Base-by-base conservation (phyloP, 139 green algal species). In the Pleodorina starrii region DNA sequence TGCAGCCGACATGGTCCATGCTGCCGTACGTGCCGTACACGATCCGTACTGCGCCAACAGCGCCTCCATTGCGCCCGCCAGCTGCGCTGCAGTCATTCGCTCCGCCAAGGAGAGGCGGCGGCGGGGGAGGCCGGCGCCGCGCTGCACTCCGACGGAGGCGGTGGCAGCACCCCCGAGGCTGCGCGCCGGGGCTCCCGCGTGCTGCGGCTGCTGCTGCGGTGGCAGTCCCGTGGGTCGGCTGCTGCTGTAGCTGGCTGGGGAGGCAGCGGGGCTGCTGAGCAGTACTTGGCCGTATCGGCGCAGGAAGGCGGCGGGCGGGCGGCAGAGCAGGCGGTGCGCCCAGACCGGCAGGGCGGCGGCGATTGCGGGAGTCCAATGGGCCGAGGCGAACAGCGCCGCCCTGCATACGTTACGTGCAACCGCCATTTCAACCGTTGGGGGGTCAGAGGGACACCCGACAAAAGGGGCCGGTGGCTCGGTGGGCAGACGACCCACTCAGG, bases 31-130 rank as follows among this genome's bases (percentile, higher is more conserved):
- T 44, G 68, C 14, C 38, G 68, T 46, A 44, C 68, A 76, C 25
- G 68, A 42, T 14, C 43, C 42, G 32, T 83, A 83, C 16, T 59
- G 75, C 46, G 11, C 44, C 25, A 43, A 5, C 46, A 83, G 48
- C 75, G 75, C 75, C 43, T 83, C 75, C 75, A 83, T 25, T 29
- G 46, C 44, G 2, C 12, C 29, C 29, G n/a, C 12, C 75, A 83
- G 46, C 75, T 83, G 75, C 11, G 44, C 11, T 11, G 38, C 75
- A 1, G 40, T 63, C 75, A 83, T 83, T 14, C 75, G 44, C n/a
- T 25, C 44, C 27, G 66, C 17, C 73, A 80, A 42, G 32, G 11
- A 25, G 19, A 25, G 38, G 69, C 69, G 29, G 63, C n/a, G 5
- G 12, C 7, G n/a, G 29, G 63, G 29, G n/a, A 5, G 29, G n/a